A percentile compares a stretch with the other conserved stretches of the same genome.
Evolutionary conservation across 2,329 filamentous ascomycete species (phyloP).

Genomic region (Furcasterigmium furcatum): DNA sequence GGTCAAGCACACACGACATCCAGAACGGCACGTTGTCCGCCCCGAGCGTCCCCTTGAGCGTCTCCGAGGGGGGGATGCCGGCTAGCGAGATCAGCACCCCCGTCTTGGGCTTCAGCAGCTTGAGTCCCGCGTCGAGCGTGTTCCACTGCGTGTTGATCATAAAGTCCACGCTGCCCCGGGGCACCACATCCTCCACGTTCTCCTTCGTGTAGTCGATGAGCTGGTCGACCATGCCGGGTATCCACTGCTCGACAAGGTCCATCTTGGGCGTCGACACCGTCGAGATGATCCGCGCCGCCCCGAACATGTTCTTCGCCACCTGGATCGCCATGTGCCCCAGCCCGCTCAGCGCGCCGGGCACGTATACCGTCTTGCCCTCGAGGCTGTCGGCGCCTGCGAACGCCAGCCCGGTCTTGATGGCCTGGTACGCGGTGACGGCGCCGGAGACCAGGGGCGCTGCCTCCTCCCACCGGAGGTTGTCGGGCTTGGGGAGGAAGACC

Average conservation of each 20-base stretch:
- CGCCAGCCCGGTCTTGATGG: conserved; percentile 33
- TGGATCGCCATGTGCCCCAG: conserved; percentile 44
- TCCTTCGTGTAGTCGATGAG: conserved; percentile 48
- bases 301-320: conserved; percentile 46
- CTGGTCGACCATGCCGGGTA: conserved; percentile 43
- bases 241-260: conserved; percentile 32
- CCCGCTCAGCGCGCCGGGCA: conserved; percentile 46
- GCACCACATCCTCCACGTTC: conserved; percentile 31
- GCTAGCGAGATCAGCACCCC: conserved; percentile 39
- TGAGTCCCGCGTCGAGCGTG: conserved; percentile 33
- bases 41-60: conserved; percentile 22
- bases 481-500: conserved; percentile 28
- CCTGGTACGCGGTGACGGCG: conserved; percentile 40
- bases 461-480: conserved; percentile 27
- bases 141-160: conserved; percentile 44
- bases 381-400: conserved; percentile 33
- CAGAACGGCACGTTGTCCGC: conserved; percentile 27
- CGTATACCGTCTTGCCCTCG: conserved; percentile 46
- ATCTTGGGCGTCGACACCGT: conserved; percentile 52
- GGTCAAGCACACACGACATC: conserved; percentile 28
- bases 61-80: conserved; percentile 27
- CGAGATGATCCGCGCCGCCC: conserved; percentile 42
- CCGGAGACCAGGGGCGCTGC: conserved; percentile 30
- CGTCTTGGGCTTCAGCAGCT: conserved; percentile 28
- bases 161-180: conserved; percentile 43